These are phyloP conservation scores for Tausonia pullulans DNA, from an alignment of 1,284 basidiomycete genomes.

Conservation along the genomic window DNA sequence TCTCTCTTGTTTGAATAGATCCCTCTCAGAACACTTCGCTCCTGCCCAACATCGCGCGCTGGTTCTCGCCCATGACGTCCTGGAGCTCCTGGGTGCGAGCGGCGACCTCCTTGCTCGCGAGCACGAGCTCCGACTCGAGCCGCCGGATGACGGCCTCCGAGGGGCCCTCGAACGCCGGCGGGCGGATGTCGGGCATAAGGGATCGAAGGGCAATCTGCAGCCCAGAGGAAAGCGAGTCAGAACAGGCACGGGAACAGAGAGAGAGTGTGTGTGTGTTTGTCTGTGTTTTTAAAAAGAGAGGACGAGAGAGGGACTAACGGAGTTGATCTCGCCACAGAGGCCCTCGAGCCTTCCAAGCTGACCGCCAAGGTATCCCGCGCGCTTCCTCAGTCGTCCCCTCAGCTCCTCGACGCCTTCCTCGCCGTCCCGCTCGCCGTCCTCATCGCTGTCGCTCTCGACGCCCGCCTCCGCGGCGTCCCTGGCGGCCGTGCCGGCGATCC, in stretches of 20 bases:
- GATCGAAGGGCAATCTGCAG: neutral
- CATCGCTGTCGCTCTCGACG: neutral
- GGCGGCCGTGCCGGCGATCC: neutral
- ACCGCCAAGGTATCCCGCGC: constrained; percentile 5
- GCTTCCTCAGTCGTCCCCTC: neutral
- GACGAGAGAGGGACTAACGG: neutral
- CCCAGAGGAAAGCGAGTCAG: neutral
- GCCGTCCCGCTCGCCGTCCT: neutral
- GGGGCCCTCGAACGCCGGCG: neutral
- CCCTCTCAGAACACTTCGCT: too few species aligned
- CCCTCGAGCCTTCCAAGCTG: constrained; percentile 8
- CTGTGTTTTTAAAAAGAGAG: neutral
- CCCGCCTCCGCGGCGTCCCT: neutral
- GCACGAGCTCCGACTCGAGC: constrained; percentile 1
- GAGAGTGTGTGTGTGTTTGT: neutral
- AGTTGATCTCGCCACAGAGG: constrained; percentile 9
- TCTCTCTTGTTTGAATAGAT: too few species aligned
- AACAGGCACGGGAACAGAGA: neutral
- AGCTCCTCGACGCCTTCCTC: constrained; percentile 8
- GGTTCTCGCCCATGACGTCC: neutral
- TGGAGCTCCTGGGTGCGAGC: neutral
- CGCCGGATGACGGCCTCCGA: neutral
- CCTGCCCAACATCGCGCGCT: too few species aligned
- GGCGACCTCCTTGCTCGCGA: neutral
- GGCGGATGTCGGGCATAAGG: too few species aligned